These are phyloP conservation scores for Dictyostelium purpureum DNA, from an alignment of 78 protist genomes.

Conservation along the genomic window DNA sequence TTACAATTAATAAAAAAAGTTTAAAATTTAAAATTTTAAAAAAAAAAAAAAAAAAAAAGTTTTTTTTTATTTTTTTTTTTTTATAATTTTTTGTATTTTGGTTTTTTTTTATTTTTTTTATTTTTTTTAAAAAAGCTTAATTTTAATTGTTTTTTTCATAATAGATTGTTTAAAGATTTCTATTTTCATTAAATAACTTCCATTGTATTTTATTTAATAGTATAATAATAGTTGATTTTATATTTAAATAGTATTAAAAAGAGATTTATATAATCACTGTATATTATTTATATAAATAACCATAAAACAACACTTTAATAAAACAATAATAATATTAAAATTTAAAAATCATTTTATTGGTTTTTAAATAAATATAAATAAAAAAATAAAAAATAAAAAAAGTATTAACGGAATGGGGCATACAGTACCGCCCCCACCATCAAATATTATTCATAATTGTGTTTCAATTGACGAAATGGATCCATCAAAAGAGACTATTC, in stretches of 20 bases:
- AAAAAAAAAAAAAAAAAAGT: background rate
- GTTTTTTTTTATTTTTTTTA: background rate
- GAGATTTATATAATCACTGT: too few relatives aligned
- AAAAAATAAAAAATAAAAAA: too few relatives aligned
- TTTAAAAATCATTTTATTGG: too few relatives aligned
- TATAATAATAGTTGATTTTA: too few relatives aligned
- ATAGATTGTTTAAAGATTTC: background rate
- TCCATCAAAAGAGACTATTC: constrained; percentile 1
- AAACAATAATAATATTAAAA: too few relatives aligned
- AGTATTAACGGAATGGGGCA: too few relatives aligned
- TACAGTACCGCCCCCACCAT: background rate
- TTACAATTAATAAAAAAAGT: background rate
- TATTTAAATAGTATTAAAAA: background rate
- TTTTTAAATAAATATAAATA: too few relatives aligned
- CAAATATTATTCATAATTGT: background rate
- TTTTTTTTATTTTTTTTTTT: background rate
- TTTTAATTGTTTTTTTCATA: background rate
- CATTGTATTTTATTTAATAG: background rate
- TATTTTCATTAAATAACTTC: background rate
- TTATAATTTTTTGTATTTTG: background rate
- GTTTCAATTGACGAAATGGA: background rate
- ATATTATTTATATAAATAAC: too few relatives aligned
- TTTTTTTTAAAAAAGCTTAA: background rate
- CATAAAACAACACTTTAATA: too few relatives aligned
- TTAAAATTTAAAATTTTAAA: too few relatives aligned